Evolutionary conservation across 2,329 filamentous ascomycete species (phyloP), one percentile per base, ranked within the genome.

Genomic region (Ophiostoma australiae): DNA sequence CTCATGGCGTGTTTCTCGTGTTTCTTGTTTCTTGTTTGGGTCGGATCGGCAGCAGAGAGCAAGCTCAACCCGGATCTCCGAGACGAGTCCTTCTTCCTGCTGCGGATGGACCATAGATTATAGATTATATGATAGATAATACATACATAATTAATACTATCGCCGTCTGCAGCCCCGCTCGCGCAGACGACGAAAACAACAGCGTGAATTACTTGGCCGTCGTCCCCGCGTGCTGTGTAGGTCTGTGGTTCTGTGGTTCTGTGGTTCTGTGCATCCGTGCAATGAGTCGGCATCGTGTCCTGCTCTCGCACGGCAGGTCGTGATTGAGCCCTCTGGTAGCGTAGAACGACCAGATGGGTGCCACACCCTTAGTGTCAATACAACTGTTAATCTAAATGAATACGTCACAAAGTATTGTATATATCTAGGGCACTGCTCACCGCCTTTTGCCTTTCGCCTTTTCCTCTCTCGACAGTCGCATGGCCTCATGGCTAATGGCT

Each of bases 401-500:
- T 20, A 48, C 44, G 7, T n/a, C 44, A 48, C 15, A 20, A 15
- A 4, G 6, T 3, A 15, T n/a, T 15, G 52, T 58, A 27, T 58
- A 58, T 58, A 58, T 27, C 52, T 58, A 27, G 48, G 23, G 48
- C n/a, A 55, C 52, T 58, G 52, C 52, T 58, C 52, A 58, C 52
- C 52, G 52, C 52, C 52, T 58, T 58, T 58, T 58, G 17, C 48
- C 44, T n/a, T 2, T 52, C 17, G 44, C 44, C 44, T n/a, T 15
- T 13, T 55, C n/a, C 20, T 7, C 15, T n/a, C 44, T 10, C 37
- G 37, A 39, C 13, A 39, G 37, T 39, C 27, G 27, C 27, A 31
- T 31, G 27, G 27, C 27, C 27, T 31, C 27, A 31, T 31, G 27
- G 27, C 27, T 31, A 31, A 31, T n/a, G 44, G 44, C 44, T 17